These are phyloP conservation scores for Waltergamsia citrina DNA, from an alignment of 2,329 filamentous ascomycete species.

Conservation along the genomic window DNA sequence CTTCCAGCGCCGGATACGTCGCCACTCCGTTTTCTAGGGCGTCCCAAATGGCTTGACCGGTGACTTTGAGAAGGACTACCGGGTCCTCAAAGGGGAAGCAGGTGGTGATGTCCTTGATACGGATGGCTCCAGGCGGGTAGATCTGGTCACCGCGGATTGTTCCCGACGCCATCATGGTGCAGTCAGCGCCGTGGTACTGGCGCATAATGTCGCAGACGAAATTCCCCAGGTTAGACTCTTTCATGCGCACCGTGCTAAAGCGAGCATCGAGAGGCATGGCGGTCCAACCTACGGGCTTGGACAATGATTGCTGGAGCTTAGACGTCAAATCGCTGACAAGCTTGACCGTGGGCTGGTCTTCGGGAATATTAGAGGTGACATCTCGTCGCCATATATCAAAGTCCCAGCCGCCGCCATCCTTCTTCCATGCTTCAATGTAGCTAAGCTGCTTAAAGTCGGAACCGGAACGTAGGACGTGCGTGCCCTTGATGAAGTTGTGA, in stretches of 20 bases:
- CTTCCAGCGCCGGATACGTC: slow-evolving; percentile 74
- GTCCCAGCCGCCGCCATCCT: slow-evolving; percentile 53
- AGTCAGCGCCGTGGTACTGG: slow-evolving; percentile 71
- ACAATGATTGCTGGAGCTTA: slow-evolving; percentile 64
- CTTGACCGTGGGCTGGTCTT: slow-evolving; percentile 50
- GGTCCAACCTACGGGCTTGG: slow-evolving; percentile 78
- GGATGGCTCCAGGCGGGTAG: slow-evolving; percentile 70
- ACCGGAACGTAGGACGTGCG: slow-evolving; percentile 77
- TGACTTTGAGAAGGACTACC: slow-evolving; percentile 65
- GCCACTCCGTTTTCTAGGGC: slow-evolving; percentile 79
- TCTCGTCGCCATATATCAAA: slow-evolving; percentile 71
- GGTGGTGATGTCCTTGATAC: slow-evolving; percentile 73
- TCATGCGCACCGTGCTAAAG: slow-evolving; percentile 70
- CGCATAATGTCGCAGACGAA: slow-evolving; percentile 91
- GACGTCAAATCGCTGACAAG: slow-evolving; percentile 63
- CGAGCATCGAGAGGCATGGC: slow-evolving; percentile 74
- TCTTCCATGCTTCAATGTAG: slow-evolving; percentile 70
- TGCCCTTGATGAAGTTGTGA: slow-evolving; percentile 68
- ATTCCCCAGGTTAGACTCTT: slow-evolving; percentile 80
- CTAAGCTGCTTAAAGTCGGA: slow-evolving; percentile 90
- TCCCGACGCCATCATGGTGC: slow-evolving; percentile 73
- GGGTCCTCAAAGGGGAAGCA: slow-evolving; percentile 93
- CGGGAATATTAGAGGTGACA: slow-evolving; percentile 56
- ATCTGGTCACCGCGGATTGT: slow-evolving; percentile 85
- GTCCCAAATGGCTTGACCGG: slow-evolving; percentile 63